Conservation (phyloP, 2,329 filamentous ascomycete species). For the Helotiales sp. region DNA sequence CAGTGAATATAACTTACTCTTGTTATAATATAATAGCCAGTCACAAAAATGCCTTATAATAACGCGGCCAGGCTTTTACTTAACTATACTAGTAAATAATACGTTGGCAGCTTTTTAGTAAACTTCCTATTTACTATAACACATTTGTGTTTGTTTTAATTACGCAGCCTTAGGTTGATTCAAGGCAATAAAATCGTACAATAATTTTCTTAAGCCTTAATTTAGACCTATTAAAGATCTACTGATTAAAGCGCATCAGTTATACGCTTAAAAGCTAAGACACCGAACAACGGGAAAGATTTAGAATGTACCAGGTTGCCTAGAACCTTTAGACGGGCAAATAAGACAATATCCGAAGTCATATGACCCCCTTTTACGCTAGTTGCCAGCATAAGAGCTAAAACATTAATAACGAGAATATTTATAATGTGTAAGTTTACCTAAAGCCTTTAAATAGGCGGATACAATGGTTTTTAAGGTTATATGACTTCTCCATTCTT, state of each 20-base stretch:
- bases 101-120: constrained; percentile 17
- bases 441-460: too few relatives aligned
- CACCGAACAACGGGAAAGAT: constrained; percentile 20
- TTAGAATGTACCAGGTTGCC: constrained; percentile 26
- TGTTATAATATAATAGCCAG: constrained; percentile 20
- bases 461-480: too few relatives aligned
- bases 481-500: too few relatives aligned
- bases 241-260: constrained; percentile 2
- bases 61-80: constrained; percentile 26
- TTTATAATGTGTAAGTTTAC: too few relatives aligned
- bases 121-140: constrained; percentile 18
- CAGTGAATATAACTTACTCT: not conserved
- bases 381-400: too few relatives aligned
- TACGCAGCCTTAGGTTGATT: constrained; percentile 24
- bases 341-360: constrained; percentile 23
- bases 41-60: constrained; percentile 23
- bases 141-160: constrained; percentile 25
- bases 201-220: not conserved
- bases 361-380: constrained; percentile 18
- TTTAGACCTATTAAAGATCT: constrained; percentile 2
- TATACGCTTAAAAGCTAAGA: constrained; percentile 22
- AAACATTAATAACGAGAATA: too few relatives aligned
- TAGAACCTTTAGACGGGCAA: constrained; percentile 25
- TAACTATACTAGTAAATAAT: constrained; percentile 19
- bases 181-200: constrained; percentile 18